Evolutionary conservation across 495 filamentous ascomycete species (phyloP).

Genomic region (Bacidia rubella): DNA sequence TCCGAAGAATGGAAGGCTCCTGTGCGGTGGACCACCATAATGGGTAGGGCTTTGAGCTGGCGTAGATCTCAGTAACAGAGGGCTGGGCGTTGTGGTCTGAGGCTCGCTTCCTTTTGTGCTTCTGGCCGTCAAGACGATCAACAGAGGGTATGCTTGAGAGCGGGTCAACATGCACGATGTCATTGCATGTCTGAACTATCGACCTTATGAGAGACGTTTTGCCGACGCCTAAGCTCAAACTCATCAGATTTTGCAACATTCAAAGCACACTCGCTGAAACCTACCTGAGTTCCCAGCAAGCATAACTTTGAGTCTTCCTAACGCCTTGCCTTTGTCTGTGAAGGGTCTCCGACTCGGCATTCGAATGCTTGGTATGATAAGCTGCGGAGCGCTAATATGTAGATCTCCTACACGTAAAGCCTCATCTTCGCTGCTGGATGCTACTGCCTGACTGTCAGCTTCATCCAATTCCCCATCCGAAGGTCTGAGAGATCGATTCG

Average conservation of each 20-base stretch:
- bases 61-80: constrained; percentile 67
- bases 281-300: constrained; percentile 73
- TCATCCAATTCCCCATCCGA: constrained; percentile 41
- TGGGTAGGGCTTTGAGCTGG: constrained; percentile 87
- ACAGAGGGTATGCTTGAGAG: constrained; percentile 32
- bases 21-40: constrained; percentile 91
- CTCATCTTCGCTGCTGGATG: constrained; percentile 32
- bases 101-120: constrained; percentile 20
- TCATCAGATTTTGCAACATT: constrained; percentile 4
- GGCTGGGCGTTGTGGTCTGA: constrained; percentile 26
- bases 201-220: constrained; percentile 90
- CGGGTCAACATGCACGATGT: constrained; percentile 92
- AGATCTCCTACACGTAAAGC: constrained; percentile 18
- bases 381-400: constrained; percentile 53
- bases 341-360: constrained; percentile 93
- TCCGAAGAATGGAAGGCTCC: constrained; percentile 50
- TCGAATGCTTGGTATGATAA: constrained; percentile 94
- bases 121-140: constrained; percentile 18
- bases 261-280: constrained; percentile 2
- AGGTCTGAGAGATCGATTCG: constrained; percentile 34
- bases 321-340: constrained; percentile 67
- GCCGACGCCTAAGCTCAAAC: constrained; percentile 42
- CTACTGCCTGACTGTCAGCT: constrained; percentile 33
- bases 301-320: constrained; percentile 79
- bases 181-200: constrained; percentile 86